Conservation (phyloP, 208 protist genomes). For the Acanthamoeba castellanii region DNA sequence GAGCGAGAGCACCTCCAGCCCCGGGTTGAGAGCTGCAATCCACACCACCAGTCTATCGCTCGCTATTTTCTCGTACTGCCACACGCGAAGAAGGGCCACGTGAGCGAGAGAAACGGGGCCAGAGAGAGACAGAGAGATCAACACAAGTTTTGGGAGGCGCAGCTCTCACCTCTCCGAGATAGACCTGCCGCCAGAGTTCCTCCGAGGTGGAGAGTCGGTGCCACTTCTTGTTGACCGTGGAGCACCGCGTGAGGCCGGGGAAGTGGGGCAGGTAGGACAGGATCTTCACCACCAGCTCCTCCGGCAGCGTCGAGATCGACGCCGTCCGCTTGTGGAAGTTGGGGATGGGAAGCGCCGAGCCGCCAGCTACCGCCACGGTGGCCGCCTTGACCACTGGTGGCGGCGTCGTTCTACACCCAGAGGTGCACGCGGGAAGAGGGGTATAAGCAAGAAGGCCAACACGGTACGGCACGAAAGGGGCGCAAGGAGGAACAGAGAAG, state of each 20-base stretch:
- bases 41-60: conserved; percentile 52
- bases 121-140: not conserved
- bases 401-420: not conserved
- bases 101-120: not conserved
- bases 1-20: conserved; percentile 27
- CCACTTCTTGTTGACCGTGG: conserved; percentile 51
- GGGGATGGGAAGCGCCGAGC: not conserved
- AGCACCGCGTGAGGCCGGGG: conserved; percentile 29
- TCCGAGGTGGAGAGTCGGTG: conserved; percentile 32
- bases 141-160: not conserved
- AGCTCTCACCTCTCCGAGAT: conserved; percentile 43
- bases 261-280: conserved; percentile 63
- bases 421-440: no score
- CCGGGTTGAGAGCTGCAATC: conserved; percentile 41
- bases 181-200: conserved; percentile 9
- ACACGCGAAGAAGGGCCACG: not conserved
- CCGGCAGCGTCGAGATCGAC: conserved; percentile 33
- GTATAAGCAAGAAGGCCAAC: no score
- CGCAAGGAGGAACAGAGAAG: no score
- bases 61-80: conserved; percentile 18
- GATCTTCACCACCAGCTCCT: conserved; percentile 52
- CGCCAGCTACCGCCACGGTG: not conserved
- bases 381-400: not conserved
- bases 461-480: not conserved
- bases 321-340: conserved; percentile 28